Evolutionary conservation across 768 basidiomycete genomes (phyloP).

Genomic region (Cytidiella melzeri): DNA sequence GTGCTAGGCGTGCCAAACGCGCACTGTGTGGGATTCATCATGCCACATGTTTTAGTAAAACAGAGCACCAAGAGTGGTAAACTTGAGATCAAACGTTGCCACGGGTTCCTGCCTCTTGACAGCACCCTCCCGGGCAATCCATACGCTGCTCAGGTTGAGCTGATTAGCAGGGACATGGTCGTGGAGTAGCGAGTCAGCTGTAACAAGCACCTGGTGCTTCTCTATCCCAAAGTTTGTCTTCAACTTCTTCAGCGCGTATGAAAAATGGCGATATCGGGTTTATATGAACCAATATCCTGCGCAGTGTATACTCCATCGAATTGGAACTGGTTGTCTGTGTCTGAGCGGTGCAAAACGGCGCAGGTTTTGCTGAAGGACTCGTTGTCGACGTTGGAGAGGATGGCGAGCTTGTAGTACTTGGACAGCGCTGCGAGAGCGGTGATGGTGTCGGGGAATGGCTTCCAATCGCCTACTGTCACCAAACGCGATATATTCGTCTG

Average conservation of each 20-base stretch:
- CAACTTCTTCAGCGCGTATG: slow-evolving; percentile 37
- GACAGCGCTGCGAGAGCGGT: slow-evolving; percentile 54
- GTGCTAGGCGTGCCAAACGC: no score
- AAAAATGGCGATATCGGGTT: slow-evolving; percentile 56
- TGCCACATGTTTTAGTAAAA: no score
- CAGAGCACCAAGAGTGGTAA: slow-evolving; percentile 55
- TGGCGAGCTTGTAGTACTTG: slow-evolving; percentile 59
- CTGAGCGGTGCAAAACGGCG: slow-evolving; percentile 33
- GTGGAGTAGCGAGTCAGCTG: slow-evolving; percentile 62
- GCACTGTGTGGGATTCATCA: no score
- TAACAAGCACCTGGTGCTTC: slow-evolving; percentile 50
- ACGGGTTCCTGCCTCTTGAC: slow-evolving; percentile 26
- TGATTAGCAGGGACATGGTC: slow-evolving; percentile 59
- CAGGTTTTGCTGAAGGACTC: slow-evolving; percentile 57
- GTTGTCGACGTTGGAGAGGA: slow-evolving; percentile 73
- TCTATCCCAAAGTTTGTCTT: slow-evolving; percentile 23
- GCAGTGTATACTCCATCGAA: slow-evolving; percentile 68
- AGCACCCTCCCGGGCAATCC: slow-evolving; percentile 51
- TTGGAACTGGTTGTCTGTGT: slow-evolving; percentile 35
- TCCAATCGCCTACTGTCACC: slow-evolving; percentile 56
- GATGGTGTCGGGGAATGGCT: slow-evolving; percentile 60
- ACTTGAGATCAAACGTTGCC: slow-evolving; percentile 31
- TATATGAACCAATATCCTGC: slow-evolving; percentile 68
- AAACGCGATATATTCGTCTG: slow-evolving; percentile 38
- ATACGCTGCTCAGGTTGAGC: slow-evolving; percentile 53